Evolutionary conservation across 2,329 filamentous ascomycete species (phyloP), one percentile per base, ranked within the genome.

Genomic region (Fusarium irregulare): DNA sequence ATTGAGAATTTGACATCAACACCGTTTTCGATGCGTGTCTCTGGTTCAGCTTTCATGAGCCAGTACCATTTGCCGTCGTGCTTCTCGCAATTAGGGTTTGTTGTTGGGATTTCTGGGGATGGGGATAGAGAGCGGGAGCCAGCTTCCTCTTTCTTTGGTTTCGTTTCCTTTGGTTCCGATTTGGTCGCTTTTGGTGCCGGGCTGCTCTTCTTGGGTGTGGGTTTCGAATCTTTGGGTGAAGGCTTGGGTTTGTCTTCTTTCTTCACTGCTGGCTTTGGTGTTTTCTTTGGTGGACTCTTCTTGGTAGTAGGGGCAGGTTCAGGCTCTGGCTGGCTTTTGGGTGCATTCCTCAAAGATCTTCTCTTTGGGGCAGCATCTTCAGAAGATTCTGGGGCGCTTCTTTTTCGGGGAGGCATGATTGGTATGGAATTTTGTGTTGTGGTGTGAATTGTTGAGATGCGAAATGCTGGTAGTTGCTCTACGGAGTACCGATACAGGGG

Each of bases 1-100:
- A 99, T 98, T 1, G 94, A 97, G 81, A 98, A 99, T 72, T 89
- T 92, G 47, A 98, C 93, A 77, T 98, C 94, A 53, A 92, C 84
- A 1, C 94, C 95, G 57, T 94, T 95, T 78, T 97, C 93, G 18
- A 94, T 82, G 8, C 96, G 91, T 6, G 93, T 89, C 74, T 97
- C 92, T 0, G 96, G 95, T 81, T 99, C 92, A 0, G 93, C 92
- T 81, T 95, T 96, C 86, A 96, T 87, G 32, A 96, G 86, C 92
- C 92, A 94, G 80, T 92, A 94, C 79, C 81, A 82, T 53, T 80
- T 76, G 4, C 80, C 82, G 0, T 82, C 79, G 14, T 83, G 82
- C 3, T 72, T 77, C 7, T 78, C 79, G 0, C 78, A 79, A 14
- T 83, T 78, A 0, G 80, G 77, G 57, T 83, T 84, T 2, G 71